Evolutionary conservation across 2,329 filamentous ascomycete species (phyloP).

Genomic region (Periconia sp.): DNA sequence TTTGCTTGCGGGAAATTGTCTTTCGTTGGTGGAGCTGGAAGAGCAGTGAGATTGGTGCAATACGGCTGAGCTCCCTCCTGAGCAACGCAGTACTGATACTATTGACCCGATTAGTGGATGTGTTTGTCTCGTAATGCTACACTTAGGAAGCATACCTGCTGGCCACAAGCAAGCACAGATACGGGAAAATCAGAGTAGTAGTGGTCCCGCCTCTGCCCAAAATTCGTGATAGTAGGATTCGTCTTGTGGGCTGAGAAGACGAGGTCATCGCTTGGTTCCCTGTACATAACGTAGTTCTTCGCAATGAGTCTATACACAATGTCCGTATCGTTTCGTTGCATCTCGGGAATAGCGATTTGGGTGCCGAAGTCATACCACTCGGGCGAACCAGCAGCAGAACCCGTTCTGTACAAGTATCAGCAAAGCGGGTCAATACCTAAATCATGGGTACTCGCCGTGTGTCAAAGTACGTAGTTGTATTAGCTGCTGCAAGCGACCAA

Average conservation of each 20-base stretch:
- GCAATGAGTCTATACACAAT: slow-evolving; percentile 1
- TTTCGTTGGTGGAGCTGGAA: slow-evolving; percentile 2
- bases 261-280: slow-evolving; percentile 8
- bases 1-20: slow-evolving; percentile 6
- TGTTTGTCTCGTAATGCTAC: background rate
- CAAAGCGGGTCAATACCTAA: too few relatives aligned
- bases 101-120: background rate
- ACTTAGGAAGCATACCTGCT: slow-evolving; percentile 2
- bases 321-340: slow-evolving; percentile 8
- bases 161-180: slow-evolving; percentile 6
- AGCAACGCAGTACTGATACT: slow-evolving; percentile 16
- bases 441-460: too few relatives aligned
- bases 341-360: slow-evolving; percentile 7
- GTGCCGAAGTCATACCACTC: too few relatives aligned
- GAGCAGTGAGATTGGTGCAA: slow-evolving; percentile 8
- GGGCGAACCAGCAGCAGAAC: too few relatives aligned
- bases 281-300: slow-evolving; percentile 5
- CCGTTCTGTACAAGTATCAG: too few relatives aligned
- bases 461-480: too few relatives aligned
- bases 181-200: slow-evolving; percentile 5
- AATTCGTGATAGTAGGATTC: background rate
- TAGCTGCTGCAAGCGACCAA: background rate
- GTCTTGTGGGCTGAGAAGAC: slow-evolving; percentile 11
- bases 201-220: background rate
- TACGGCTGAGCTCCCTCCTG: background rate